Evolutionary conservation across 2,329 filamentous ascomycete species (phyloP).

Genomic region (Penicillium hordei): DNA sequence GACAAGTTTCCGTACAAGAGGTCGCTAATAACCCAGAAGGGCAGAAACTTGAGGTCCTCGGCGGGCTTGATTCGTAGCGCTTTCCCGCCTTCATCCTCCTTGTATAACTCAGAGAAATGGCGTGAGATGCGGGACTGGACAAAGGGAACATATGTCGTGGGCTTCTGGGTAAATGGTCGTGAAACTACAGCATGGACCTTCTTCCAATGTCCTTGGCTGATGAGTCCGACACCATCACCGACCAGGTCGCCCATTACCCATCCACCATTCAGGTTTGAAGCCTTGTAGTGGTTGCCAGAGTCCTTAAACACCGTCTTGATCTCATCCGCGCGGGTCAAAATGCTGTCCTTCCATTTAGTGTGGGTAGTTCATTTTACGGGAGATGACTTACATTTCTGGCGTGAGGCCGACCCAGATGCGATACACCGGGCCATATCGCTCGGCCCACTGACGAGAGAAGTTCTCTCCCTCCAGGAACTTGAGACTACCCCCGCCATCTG

Average conservation of each 20-base stretch:
- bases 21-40: slow-evolving; percentile 43
- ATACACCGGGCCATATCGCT: slow-evolving; percentile 40
- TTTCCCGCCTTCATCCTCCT: background rate
- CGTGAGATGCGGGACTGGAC: slow-evolving; percentile 3
- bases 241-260: slow-evolving; percentile 44
- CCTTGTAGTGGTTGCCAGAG: slow-evolving; percentile 48
- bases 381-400: slow-evolving; percentile 40
- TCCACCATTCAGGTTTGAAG: slow-evolving; percentile 44
- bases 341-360: slow-evolving; percentile 24
- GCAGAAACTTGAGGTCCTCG: slow-evolving; percentile 35
- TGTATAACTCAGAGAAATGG: background rate
- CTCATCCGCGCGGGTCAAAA: slow-evolving; percentile 39
- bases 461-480: slow-evolving; percentile 43
- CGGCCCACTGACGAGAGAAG: slow-evolving; percentile 37
- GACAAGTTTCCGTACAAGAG: slow-evolving; percentile 40
- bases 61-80: slow-evolving; percentile 22
- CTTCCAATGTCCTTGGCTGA: slow-evolving; percentile 30
- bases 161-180: background rate
- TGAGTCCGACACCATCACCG: slow-evolving; percentile 46
- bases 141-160: slow-evolving; percentile 1
- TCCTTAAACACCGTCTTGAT: slow-evolving; percentile 44
- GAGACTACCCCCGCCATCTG: slow-evolving; percentile 43
- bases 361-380: background rate
- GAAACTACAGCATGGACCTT: background rate
- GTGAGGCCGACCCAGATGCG: slow-evolving; percentile 41